Base-by-base conservation (phyloP, 225 moss, liverwort and hornwort species). In the Sphagnum tenellum region DNA sequence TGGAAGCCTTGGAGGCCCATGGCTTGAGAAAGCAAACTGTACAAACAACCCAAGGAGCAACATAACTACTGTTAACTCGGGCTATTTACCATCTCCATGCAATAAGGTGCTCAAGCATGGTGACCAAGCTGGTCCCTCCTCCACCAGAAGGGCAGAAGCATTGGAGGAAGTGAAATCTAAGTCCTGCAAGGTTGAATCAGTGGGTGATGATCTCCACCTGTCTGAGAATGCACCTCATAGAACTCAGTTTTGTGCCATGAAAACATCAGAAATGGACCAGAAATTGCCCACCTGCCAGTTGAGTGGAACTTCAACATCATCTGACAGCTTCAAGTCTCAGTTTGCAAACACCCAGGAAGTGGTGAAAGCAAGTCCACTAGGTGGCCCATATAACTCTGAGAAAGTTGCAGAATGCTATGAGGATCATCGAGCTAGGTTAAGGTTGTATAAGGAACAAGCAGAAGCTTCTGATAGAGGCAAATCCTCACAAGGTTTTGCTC, bases 21-120 rank as follows among this genome's bases (percentile, higher is more conserved):
- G 61, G 61, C 44, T 61, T 44, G 45, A 61, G 46, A 61, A 61
- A 61, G 79, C 76, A 74, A 70, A 74, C 50, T 66, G 70, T 2
- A 68, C 69, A 47, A 71, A 59, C 58, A 74, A 63, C 66, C 79
- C 82, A 45, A 74, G 67, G 56, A 79, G 82, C 54, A 76, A 76
- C 60, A 53, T 76, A 14, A 71, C 76, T n/a, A 54, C 61, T 47
- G 44, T 7, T 13, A 44, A 5, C 3, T 45, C 61, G 0, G 29
- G 29, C 29, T 29, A 29, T 29, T 29, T 67, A 56, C 71, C 79
- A 12, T 74, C 83, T 8, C 79, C 72, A 9, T 70, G 64, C 8
- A 73, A 69, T 48, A 73, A 73, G 12, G 66, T 44, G 3, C 51
- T 66, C 6, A 76, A 62, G 44, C 74, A 79, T 9, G 54, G 4